phyloP scores from a whole-genome alignment of 345 rosid species.

The Arabidopsis thaliana region TAIR10.1 NC_003076.8:1927501-1928000 shows the following conservation, averaged over 20 bases:
- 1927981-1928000: no score
- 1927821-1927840: conserved; percentile 4
- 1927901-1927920: no score
- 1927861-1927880: no score
- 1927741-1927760: conserved; percentile 4
- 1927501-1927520: conserved; percentile 26
- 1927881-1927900: no score
- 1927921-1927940: no score
- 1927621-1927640: conserved; percentile 33
- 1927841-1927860: not conserved
- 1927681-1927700: conserved; percentile 14
- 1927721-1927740: conserved; percentile 24
- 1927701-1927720: conserved; percentile 34
- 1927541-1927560: conserved; percentile 38
- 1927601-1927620: conserved; percentile 24
- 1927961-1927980: no score
- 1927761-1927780: not conserved
- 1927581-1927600: conserved; percentile 3
- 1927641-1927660: conserved; percentile 36
- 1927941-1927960: no score
- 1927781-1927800: not conserved
- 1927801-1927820: not conserved
- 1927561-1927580: conserved; percentile 25
- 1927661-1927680: conserved; percentile 40
- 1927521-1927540: conserved; percentile 30